Evolutionary conservation across 257 asterid genomes (phyloP).

Genomic region (Knoxia roxburghii): DNA sequence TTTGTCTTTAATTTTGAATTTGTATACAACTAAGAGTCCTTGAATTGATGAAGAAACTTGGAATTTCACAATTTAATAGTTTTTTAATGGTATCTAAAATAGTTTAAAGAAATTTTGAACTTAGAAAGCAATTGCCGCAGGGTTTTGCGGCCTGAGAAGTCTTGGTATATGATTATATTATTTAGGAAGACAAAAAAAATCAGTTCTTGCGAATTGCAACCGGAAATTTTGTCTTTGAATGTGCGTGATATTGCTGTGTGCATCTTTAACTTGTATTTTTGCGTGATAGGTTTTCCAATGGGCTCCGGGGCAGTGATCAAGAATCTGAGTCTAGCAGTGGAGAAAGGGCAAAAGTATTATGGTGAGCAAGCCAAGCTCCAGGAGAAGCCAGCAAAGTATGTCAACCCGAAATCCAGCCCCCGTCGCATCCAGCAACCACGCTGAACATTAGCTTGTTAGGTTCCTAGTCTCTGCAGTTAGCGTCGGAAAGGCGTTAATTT

Average conservation of each 20-base stretch:
- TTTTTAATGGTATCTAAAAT: background rate
- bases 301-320: slow-evolving; percentile 39
- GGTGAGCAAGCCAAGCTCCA: slow-evolving; percentile 36
- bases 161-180: background rate
- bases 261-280: background rate
- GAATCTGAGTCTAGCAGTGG: slow-evolving; percentile 33
- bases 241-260: background rate
- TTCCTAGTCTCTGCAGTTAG: slow-evolving; percentile 24
- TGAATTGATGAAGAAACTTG: background rate
- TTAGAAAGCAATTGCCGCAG: background rate
- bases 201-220: background rate
- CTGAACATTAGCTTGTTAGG: slow-evolving; percentile 31
- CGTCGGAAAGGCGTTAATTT: slow-evolving; percentile 9
- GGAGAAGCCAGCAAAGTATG: slow-evolving; percentile 66
- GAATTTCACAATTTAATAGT: background rate
- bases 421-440: slow-evolving; percentile 93
- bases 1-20: background rate
- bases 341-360: slow-evolving; percentile 34
- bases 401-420: slow-evolving; percentile 60
- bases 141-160: background rate
- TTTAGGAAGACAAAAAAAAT: background rate
- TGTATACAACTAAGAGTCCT: background rate
- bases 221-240: background rate
- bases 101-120: background rate
- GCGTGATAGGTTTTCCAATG: slow-evolving; percentile 31